Evolutionary conservation across 2,329 filamentous ascomycete genomes (phyloP).

Genomic region (Dactylonectria estremocensis): DNA sequence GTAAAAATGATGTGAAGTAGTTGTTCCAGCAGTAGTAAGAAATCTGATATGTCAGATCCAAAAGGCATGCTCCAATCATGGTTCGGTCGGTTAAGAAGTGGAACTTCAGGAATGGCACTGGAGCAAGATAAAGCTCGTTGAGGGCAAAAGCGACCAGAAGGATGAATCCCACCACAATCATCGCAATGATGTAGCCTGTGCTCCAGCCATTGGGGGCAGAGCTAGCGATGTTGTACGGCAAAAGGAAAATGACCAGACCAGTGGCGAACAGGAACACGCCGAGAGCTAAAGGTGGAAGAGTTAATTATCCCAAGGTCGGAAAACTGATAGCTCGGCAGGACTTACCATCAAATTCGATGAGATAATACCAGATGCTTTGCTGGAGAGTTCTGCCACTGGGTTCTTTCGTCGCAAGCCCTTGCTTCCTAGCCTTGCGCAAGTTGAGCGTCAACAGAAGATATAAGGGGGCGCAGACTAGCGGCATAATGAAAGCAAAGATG

Average conservation of each 20-base stretch:
- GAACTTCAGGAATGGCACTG: constrained; percentile 69
- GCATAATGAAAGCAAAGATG: constrained; percentile 74
- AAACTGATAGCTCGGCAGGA: constrained; percentile 54
- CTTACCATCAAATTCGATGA: constrained; percentile 29
- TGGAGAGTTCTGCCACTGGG: constrained; percentile 58
- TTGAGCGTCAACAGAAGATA: constrained; percentile 68
- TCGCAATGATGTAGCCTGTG: constrained; percentile 65
- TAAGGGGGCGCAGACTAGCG: constrained; percentile 71
- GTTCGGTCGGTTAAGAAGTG: constrained; percentile 63
- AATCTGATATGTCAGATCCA: constrained; percentile 56
- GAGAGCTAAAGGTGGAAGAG: constrained; percentile 47
- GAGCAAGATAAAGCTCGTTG: constrained; percentile 69
- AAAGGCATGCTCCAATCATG: constrained; percentile 61
- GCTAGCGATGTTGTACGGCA: constrained; percentile 69
- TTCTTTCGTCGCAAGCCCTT: constrained; percentile 58
- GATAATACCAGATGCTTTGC: constrained; percentile 56
- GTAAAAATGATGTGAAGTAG: constrained; percentile 65
- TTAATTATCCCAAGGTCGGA: constrained; percentile 34
- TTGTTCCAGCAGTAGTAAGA: constrained; percentile 61
- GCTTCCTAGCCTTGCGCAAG: constrained; percentile 66
- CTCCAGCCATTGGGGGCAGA: constrained; percentile 60
- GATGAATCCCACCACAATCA: constrained; percentile 69
- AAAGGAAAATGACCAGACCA: constrained; percentile 66
- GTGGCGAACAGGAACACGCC: constrained; percentile 66
- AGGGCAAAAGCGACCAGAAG: constrained; percentile 64